These are phyloP conservation scores for Citeromyces hawaiiensis DNA, from an alignment of 1,139 yeast genomes.

Conservation along the genomic window DNA sequence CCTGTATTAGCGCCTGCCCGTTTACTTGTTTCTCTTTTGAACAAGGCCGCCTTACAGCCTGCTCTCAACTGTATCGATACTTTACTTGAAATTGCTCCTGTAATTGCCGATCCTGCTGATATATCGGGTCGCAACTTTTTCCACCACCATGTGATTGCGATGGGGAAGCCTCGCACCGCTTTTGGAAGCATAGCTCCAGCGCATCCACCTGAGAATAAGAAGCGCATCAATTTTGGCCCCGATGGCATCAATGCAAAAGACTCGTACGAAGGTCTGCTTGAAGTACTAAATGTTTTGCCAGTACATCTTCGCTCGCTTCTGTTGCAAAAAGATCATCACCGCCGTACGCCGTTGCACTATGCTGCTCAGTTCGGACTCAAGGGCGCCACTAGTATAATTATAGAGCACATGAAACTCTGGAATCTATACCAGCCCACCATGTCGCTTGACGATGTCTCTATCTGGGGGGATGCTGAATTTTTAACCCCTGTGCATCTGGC, in stretches of 20 bases:
- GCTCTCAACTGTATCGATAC: constrained; percentile 44
- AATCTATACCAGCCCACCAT: constrained; percentile 27
- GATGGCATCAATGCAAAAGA: constrained; percentile 49
- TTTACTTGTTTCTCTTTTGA: constrained; percentile 39
- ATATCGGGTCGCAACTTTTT: constrained; percentile 75
- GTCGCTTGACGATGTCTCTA: constrained; percentile 42
- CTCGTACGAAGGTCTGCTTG: constrained; percentile 36
- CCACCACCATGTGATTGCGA: constrained; percentile 67
- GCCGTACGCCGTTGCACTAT: constrained; percentile 82
- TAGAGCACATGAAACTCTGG: constrained; percentile 41
- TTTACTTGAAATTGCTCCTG: constrained; percentile 31
- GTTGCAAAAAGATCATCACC: constrained; percentile 58
- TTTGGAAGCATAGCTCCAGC: constrained; percentile 23
- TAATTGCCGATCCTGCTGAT: constrained; percentile 53
- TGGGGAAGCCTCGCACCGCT: constrained; percentile 39
- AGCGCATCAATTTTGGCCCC: constrained; percentile 40
- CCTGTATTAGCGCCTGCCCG: constrained; percentile 25
- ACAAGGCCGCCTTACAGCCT: constrained; percentile 42
- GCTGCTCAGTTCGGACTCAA: constrained; percentile 80
- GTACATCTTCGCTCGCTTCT: constrained; percentile 39
- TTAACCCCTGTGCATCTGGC: constrained; percentile 78
- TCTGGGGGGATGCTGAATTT: constrained; percentile 80
- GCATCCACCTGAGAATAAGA: constrained; percentile 28
- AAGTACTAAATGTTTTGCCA: constrained; percentile 39
- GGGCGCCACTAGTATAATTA: constrained; percentile 41